These are phyloP conservation scores for Biscogniauxia mediterranea DNA, from an alignment of 2,329 filamentous ascomycete genomes.

Conservation along the genomic window DNA sequence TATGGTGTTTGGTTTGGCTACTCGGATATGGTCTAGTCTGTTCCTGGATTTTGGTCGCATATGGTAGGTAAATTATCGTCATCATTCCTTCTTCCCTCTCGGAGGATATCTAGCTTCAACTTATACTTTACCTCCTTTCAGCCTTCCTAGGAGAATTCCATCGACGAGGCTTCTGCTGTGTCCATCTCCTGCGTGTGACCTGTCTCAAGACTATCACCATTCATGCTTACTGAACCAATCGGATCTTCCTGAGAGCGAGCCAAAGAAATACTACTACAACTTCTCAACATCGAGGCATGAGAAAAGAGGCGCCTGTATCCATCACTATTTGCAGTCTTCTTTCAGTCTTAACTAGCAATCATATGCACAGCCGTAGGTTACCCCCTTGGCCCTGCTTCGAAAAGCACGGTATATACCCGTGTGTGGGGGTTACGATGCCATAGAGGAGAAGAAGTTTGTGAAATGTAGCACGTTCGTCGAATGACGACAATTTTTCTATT, in stretches of 20 bases:
- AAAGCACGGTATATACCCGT: constrained; percentile 20
- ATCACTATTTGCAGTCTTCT: background rate
- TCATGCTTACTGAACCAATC: constrained; percentile 22
- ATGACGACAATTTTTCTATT: constrained; percentile 14
- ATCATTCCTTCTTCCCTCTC: background rate
- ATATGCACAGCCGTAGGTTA: background rate
- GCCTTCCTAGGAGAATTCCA: background rate
- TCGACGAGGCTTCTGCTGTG: constrained; percentile 11
- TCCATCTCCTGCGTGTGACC: constrained; percentile 20
- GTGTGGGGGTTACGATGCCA: constrained; percentile 16
- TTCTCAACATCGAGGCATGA: background rate
- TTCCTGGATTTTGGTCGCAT: constrained; percentile 4
- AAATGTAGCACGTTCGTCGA: constrained; percentile 21
- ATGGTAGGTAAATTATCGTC: constrained; percentile 11
- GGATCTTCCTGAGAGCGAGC: constrained; percentile 18
- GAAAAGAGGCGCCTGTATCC: background rate
- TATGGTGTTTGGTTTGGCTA: background rate
- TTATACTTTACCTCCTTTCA: constrained; percentile 18
- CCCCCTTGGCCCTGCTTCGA: background rate
- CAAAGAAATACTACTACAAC: constrained; percentile 2
- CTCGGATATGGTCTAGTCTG: background rate
- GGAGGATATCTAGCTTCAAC: constrained; percentile 6
- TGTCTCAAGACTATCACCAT: constrained; percentile 13
- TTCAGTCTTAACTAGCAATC: background rate
- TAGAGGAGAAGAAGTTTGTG: constrained; percentile 16